These are phyloP conservation scores for Aspergillus clavatus DNA, from an alignment of 2,329 filamentous ascomycete genomes.

Conservation along the genomic window DNA sequence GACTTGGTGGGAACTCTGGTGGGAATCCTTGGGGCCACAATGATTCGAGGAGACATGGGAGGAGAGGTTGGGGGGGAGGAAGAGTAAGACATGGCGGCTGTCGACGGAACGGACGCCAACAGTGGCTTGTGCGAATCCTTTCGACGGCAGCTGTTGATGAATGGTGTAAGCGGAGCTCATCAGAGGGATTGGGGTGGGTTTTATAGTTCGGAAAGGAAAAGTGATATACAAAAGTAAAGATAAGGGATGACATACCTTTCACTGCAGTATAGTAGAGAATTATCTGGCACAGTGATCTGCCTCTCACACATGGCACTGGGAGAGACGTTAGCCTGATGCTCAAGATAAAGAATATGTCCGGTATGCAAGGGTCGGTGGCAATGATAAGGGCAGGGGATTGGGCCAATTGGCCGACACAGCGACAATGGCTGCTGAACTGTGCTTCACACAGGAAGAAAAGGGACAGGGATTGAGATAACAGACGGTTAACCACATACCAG, in stretches of 20 bases:
- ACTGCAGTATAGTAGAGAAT: constrained; percentile 59
- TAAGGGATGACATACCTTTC: constrained; percentile 49
- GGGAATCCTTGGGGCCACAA: constrained; percentile 34
- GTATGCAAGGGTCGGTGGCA: constrained; percentile 17
- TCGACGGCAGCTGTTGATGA: constrained; percentile 39
- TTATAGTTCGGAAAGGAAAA: constrained; percentile 5
- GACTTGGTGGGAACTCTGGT: constrained; percentile 24
- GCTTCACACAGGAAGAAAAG: constrained; percentile 9
- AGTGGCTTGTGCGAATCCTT: constrained; percentile 45
- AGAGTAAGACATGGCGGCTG: constrained; percentile 24
- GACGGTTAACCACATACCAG: constrained; percentile 33
- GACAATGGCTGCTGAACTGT: no score
- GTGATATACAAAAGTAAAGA: constrained; percentile 11
- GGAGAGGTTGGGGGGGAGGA: constrained; percentile 32
- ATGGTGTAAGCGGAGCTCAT: constrained; percentile 1
- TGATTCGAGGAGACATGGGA: constrained; percentile 33
- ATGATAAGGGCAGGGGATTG: constrained; percentile 7
- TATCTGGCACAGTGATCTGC: constrained; percentile 59
- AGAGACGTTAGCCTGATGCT: constrained; percentile 23
- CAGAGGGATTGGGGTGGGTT: constrained; percentile 3
- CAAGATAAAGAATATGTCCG: no score
- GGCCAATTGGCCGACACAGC: constrained; percentile 18
- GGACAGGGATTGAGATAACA: background rate
- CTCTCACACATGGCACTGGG: constrained; percentile 60
- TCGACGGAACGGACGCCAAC: constrained; percentile 34